Evolutionary conservation across 2,329 filamentous ascomycete genomes (phyloP), one percentile per base, ranked within the genome.

Genomic region (Stagonosporopsis chrysanthemi): DNA sequence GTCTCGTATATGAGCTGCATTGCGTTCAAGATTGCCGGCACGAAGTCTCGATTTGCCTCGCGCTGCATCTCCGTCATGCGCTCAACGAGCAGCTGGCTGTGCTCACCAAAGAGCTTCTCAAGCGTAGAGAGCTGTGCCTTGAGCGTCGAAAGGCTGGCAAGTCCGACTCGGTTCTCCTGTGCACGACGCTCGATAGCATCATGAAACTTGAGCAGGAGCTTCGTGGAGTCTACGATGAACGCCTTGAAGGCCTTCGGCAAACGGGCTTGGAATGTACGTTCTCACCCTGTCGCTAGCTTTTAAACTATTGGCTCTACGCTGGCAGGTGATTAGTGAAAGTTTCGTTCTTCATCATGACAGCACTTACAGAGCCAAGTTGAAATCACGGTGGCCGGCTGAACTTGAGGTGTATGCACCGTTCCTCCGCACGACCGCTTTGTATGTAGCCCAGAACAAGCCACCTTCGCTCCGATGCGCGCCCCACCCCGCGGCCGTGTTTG

Each of bases 361-460:
- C 23, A 50, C 48, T 36, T 38, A 43, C 56, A 79, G 66, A 56
- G 81, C 72, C 1, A 63, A 61, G 55, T 80, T 80, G 66, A 80
- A 79, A 57, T 80, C 76, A 47, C 75, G 76, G 7, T 63, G 56
- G 24, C 80, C 79, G 29, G 71, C 66, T 14, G 52, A 48, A 5
- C 56, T 36, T 47, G 79, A 79, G 2, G 71, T 64, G 62, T 74
- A 86, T 2, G 78, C 76, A 5, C 83, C 85, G 51, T 80, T 64
- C 41, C 84, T 78, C 38, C 82, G 76, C 47, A 82, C 82, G 2
- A 83, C 79, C 9, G 86, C 86, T 68, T 82, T 84, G 63, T 87
- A 88, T 0, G 85, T 86, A 2, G 72, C 24, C 74, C 76, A 87
- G 31, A 68, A 63, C 12, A 84, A 69, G 1, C 84, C 84, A 11